A percentile compares a stretch with the other conserved stretches of the same genome.
These are phyloP conservation scores for Penicillium ochrochloron DNA, from an alignment of 495 filamentous ascomycete genomes.

Conservation along the genomic window DNA sequence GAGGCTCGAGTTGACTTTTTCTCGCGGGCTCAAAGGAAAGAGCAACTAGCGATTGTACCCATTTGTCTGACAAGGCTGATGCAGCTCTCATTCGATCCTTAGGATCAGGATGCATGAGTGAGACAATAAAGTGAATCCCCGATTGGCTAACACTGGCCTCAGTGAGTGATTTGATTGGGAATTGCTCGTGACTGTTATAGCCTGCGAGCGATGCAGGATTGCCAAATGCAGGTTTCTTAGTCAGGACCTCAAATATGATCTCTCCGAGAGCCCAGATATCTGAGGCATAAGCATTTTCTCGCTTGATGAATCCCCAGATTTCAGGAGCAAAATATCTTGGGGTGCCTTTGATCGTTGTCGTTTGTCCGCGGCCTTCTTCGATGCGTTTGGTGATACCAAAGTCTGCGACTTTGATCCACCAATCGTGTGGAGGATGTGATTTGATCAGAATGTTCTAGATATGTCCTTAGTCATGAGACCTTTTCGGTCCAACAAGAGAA, in stretches of 20 bases:
- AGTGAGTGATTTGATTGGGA: constrained; percentile 7
- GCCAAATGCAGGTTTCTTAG: constrained; percentile 14
- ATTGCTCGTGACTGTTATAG: constrained; percentile 6
- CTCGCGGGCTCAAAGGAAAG: not conserved
- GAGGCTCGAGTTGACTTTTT: not conserved
- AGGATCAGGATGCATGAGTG: constrained; percentile 14
- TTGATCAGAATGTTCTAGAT: constrained; percentile 19
- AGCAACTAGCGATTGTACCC: not conserved
- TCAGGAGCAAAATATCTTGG: constrained; percentile 27
- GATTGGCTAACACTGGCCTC: constrained; percentile 7
- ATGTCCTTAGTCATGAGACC: not conserved
- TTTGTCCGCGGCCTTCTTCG: constrained; percentile 19
- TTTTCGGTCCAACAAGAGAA: not conserved
- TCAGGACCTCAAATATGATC: constrained; percentile 21
- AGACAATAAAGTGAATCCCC: constrained; percentile 14
- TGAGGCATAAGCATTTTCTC: constrained; percentile 13
- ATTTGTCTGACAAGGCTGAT: constrained; percentile 5
- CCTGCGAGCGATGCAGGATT: not conserved
- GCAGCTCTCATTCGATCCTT: constrained; percentile 6
- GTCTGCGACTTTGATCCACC: constrained; percentile 44
- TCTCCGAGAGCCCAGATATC: constrained; percentile 30
- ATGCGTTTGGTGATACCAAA: constrained; percentile 38
- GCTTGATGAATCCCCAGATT: constrained; percentile 11
- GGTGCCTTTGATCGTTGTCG: constrained; percentile 21
- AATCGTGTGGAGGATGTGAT: constrained; percentile 25